Percentiles rank a stretch among this genome's conserved stretches.
Conservation (phyloP, 805 yeast species). For the Metschnikowia chrysomelidarum region DNA sequence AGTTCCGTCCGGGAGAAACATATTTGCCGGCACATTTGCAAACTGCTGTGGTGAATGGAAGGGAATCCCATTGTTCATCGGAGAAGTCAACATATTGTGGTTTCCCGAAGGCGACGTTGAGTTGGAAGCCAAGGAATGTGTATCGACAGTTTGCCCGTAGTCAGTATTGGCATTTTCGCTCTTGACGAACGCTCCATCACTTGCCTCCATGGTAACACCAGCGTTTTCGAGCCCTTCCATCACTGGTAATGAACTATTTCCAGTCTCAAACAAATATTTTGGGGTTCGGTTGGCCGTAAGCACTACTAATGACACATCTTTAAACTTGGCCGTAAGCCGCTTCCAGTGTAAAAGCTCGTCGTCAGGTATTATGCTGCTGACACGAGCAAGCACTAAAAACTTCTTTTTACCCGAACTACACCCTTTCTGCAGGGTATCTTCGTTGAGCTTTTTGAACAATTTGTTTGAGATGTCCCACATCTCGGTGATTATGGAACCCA, state of each 20-base stretch:
- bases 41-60: slow-evolving; percentile 41
- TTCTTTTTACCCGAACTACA: slow-evolving; percentile 49
- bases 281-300: slow-evolving; percentile 64
- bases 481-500: slow-evolving; percentile 57
- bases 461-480: slow-evolving; percentile 59
- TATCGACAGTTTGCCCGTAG: slow-evolving; percentile 20
- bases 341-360: slow-evolving; percentile 82
- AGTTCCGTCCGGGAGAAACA: slow-evolving; percentile 32
- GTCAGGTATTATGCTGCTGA: slow-evolving; percentile 74
- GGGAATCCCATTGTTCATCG: slow-evolving; percentile 25
- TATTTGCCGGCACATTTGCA: slow-evolving; percentile 30
- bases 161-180: slow-evolving; percentile 7
- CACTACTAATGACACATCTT: slow-evolving; percentile 60
- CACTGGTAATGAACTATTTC: slow-evolving; percentile 6
- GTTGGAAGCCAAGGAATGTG: slow-evolving; percentile 16
- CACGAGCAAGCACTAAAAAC: slow-evolving; percentile 64
- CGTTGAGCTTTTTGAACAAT: slow-evolving; percentile 38
- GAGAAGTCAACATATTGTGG: slow-evolving; percentile 25
- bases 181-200: background rate
- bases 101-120: slow-evolving; percentile 18
- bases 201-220: background rate
- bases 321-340: slow-evolving; percentile 58
- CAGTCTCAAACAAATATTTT: slow-evolving; percentile 33
- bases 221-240: background rate
- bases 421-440: slow-evolving; percentile 30